Conservation (phyloP, 768 basidiomycete species). For the Pleurotus citrinopileatus region DNA sequence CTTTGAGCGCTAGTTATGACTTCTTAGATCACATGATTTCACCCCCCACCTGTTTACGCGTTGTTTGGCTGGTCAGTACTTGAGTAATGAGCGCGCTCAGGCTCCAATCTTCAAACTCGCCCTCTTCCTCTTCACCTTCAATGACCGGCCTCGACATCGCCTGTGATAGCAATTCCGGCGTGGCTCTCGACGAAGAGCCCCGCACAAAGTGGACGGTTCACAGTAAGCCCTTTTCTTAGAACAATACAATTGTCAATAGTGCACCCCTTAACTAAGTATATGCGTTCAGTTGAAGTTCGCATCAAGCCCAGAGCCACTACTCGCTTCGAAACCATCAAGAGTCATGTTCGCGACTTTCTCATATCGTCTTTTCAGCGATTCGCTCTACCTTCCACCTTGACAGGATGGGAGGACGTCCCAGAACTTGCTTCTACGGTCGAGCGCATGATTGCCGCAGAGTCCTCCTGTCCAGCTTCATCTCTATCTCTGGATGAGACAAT, state of each 20-base stretch:
- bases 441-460: constrained; percentile 70
- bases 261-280: constrained; percentile 1
- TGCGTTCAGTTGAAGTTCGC: constrained; percentile 74
- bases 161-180: neutral
- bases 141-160: neutral
- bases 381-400: constrained; percentile 63
- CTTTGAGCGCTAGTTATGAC: neutral
- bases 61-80: no score
- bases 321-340: constrained; percentile 73
- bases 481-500: constrained; percentile 55
- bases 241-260: no score
- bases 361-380: constrained; percentile 58
- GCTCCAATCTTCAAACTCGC: no score
- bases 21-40: neutral
- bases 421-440: constrained; percentile 76
- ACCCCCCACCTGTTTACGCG: neutral
- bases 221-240: constrained; percentile 3
- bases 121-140: neutral
- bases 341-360: constrained; percentile 54
- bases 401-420: constrained; percentile 78
- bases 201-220: constrained; percentile 13
- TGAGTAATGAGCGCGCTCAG: no score
- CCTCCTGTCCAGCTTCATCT: constrained; percentile 51
- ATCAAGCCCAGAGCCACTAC: constrained; percentile 64
- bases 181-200: no score